These are phyloP conservation scores for Streptanthus diversifolius DNA, from an alignment of 345 rosid species.

Conservation along the genomic window DNA sequence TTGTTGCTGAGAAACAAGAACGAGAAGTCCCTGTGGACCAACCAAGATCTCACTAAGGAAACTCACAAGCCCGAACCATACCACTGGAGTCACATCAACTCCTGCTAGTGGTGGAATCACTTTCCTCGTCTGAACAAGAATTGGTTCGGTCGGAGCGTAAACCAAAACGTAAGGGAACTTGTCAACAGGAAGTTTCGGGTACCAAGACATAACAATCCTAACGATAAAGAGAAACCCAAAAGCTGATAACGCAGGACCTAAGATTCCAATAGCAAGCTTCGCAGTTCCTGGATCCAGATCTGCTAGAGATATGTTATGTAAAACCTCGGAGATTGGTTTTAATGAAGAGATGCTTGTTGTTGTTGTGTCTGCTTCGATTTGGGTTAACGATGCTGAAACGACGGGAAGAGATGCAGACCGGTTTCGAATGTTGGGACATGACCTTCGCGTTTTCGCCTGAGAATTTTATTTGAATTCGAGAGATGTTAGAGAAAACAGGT, in stretches of 20 bases:
- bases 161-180: conserved; percentile 83
- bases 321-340: conserved; percentile 19
- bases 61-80: conserved; percentile 80
- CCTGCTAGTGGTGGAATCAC: conserved; percentile 88
- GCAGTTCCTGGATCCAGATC: conserved; percentile 78
- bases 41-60: conserved; percentile 83
- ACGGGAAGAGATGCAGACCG: background rate
- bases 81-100: conserved; percentile 87
- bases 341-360: background rate
- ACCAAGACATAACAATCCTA: conserved; percentile 94
- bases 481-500: background rate
- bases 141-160: conserved; percentile 89
- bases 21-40: conserved; percentile 92
- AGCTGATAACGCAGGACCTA: conserved; percentile 72
- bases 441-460: conserved; percentile 24
- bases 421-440: background rate
- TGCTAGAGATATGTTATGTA: conserved; percentile 39
- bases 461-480: background rate
- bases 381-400: conserved; percentile 12
- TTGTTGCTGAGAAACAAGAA: conserved; percentile 82
- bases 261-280: conserved; percentile 56
- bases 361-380: conserved; percentile 17
- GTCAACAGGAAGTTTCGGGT: conserved; percentile 79
- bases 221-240: conserved; percentile 66
- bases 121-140: conserved; percentile 66